Evolutionary conservation across 148 eudicot species (phyloP).

Genomic region (Camellia granthamiana): DNA sequence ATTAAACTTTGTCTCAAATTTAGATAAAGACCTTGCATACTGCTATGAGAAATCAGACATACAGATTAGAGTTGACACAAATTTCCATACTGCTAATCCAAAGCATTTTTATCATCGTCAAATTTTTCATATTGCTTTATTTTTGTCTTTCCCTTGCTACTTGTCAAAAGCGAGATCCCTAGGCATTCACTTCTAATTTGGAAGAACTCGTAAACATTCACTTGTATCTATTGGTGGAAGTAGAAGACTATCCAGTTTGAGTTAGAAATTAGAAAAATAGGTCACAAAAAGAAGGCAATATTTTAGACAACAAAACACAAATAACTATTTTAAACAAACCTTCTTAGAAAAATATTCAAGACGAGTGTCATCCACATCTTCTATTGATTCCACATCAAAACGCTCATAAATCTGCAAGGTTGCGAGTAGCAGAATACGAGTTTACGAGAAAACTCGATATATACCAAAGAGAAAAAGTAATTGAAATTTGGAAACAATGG

Average conservation of each 20-base stretch:
- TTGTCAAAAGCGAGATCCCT: too few relatives aligned
- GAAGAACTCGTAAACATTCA: too few relatives aligned
- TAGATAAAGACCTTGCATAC: too few relatives aligned
- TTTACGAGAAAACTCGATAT: neutral
- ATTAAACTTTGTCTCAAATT: too few relatives aligned
- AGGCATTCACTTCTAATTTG: too few relatives aligned
- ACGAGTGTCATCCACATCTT: constrained; percentile 79
- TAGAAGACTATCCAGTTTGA: neutral
- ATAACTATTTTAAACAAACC: constrained; percentile 35
- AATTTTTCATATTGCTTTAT: too few relatives aligned
- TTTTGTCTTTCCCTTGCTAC: too few relatives aligned
- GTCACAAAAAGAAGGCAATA: neutral
- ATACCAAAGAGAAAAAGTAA: neutral
- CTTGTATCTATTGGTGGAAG: neutral
- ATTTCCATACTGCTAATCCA: too few relatives aligned
- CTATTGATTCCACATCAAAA: constrained; percentile 59
- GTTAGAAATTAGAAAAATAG: neutral
- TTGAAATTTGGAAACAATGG: neutral
- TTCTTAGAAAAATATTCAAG: constrained; percentile 67
- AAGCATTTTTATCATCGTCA: too few relatives aligned
- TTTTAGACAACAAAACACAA: neutral
- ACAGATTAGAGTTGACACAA: too few relatives aligned
- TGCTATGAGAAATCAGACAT: too few relatives aligned
- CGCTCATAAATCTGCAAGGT: constrained; percentile 78
- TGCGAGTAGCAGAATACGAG: constrained; percentile 7